A percentile compares a stretch with the other conserved stretches of the same genome.
Evolutionary conservation across 2,329 filamentous ascomycete species (phyloP).

Genomic region (Keithomyces neogunnii): DNA sequence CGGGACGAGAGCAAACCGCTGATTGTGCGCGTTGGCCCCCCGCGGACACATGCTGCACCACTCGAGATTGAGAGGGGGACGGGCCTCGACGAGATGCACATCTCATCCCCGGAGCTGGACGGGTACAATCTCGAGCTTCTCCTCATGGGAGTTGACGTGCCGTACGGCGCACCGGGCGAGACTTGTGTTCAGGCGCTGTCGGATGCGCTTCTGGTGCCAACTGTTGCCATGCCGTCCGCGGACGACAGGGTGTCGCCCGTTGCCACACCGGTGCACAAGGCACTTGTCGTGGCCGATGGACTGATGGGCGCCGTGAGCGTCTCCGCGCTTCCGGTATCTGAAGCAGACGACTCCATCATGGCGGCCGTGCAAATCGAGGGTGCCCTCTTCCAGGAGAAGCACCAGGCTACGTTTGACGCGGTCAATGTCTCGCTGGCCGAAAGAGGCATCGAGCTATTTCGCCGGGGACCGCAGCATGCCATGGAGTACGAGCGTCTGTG

Average conservation of each 20-base stretch:
- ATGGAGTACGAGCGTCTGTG: conserved; percentile 66
- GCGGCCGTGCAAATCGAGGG: conserved; percentile 51
- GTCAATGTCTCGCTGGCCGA: conserved; percentile 58
- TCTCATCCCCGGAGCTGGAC: conserved; percentile 55
- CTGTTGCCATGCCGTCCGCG: conserved; percentile 60
- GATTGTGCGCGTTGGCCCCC: conserved; percentile 47
- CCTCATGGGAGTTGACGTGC: conserved; percentile 40
- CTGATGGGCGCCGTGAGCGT: conserved; percentile 56
- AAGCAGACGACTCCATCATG: conserved; percentile 34
- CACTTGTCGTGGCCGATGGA: conserved; percentile 65
- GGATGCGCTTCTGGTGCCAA: conserved; percentile 67
- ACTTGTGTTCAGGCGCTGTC: conserved; percentile 35
- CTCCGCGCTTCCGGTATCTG: conserved; percentile 31
- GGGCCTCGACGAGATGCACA: conserved; percentile 48
- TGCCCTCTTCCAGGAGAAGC: conserved; percentile 25
- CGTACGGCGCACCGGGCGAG: conserved; percentile 23
- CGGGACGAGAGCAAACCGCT: conserved; percentile 48
- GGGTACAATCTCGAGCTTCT: conserved; percentile 57
- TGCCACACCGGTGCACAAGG: conserved; percentile 76
- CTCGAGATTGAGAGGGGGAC: conserved; percentile 20
- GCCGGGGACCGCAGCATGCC: conserved; percentile 60
- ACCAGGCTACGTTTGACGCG: conserved; percentile 37
- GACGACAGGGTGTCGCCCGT: conserved; percentile 58
- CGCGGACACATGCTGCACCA: conserved; percentile 18
- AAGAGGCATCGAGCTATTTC: conserved; percentile 57